Evolutionary conservation across 345 rosid species (phyloP), one percentile per base, ranked within the genome.

Genomic region (Brassica rapa): DNA sequence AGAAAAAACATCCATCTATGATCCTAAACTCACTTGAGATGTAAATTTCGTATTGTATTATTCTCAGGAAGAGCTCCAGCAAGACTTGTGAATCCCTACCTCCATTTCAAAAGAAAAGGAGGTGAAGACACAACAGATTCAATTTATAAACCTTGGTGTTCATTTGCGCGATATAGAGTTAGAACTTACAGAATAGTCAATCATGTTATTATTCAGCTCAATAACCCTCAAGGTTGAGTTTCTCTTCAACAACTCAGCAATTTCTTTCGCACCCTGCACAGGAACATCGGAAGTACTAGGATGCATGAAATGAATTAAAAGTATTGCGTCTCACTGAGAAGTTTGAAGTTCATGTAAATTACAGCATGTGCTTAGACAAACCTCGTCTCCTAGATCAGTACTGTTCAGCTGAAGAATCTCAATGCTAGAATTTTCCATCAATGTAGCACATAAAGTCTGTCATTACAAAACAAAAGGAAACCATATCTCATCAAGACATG

Each of bases 31-130:
- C 83, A 94, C 98, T 89, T 92, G 59, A 92, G 93, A 88, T 89
- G 89, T 81, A 94, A 74, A 81, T 85, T 88, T 9, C 91, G 81
- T 78, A 94, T 55, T 9, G 89, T 79, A 76, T 81, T 88, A 81
- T 89, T 94, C 87, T 89, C 93, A 32, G 73, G 79, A 79, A 94
- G 85, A 75, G 93, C 90, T 84, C 90, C 97, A 46, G 90, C 98
- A 79, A 94, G 88, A 91, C 95, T 85, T 77, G 95, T 91, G 85
- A 92, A 94, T 78, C 98, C 98, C 98, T 92, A 85, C 80, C 86
- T 82, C 90, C 92, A 84, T 80, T 85, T 66, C 72, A 83, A 80
- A 85, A 74, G 19, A 25, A 74, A 21, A 70, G 10, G 29, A 21
- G 61, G 46, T 66, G 41, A 32, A 80, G 21, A 30, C 65, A 62